phyloP scores from a whole-genome alignment of 1,284 basidiomycete species.

The Tremellales sp. region DNA sequence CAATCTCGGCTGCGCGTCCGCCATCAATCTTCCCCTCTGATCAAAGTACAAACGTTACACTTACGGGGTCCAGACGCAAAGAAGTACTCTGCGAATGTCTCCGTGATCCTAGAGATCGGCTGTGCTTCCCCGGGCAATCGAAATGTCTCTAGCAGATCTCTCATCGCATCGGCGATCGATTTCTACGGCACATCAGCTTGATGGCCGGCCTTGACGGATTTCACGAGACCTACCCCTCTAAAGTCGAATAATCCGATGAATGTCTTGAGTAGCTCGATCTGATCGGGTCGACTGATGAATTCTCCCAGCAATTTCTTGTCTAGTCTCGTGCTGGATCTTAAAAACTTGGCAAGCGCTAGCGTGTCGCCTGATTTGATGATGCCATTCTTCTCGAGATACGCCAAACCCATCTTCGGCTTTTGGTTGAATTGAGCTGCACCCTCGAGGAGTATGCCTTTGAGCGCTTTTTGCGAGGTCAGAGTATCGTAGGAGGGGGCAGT shows the following conservation, averaged over 20 bases:
- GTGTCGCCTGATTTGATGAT: slow-evolving; percentile 57
- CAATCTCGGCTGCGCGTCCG: slow-evolving; percentile 66
- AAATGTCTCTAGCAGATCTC: slow-evolving; percentile 90
- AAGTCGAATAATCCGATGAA: slow-evolving; percentile 92
- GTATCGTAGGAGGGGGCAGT: slow-evolving; percentile 57
- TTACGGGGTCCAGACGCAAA: slow-evolving; percentile 76
- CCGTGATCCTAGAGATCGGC: slow-evolving; percentile 90
- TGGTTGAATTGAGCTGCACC: slow-evolving; percentile 86
- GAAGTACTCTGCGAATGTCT: slow-evolving; percentile 88
- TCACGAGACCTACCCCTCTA: slow-evolving; percentile 59
- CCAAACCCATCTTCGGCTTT: slow-evolving; percentile 92
- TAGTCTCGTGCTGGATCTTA: slow-evolving; percentile 78
- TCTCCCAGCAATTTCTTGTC: slow-evolving; percentile 95
- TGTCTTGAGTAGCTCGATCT: slow-evolving; percentile 75
- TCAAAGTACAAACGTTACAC: slow-evolving; percentile 16
- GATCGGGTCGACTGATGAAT: slow-evolving; percentile 86
- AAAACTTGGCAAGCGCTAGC: slow-evolving; percentile 63
- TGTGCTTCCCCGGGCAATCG: slow-evolving; percentile 92
- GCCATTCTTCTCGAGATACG: slow-evolving; percentile 82
- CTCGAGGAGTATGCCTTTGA: slow-evolving; percentile 78
- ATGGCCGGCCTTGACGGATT: background rate
- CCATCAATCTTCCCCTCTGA: background rate
- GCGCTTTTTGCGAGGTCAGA: slow-evolving; percentile 70
- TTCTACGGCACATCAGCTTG: slow-evolving; percentile 57
- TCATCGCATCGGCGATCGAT: slow-evolving; percentile 89